Evolutionary conservation across 2,329 filamentous ascomycete genomes (phyloP).

Genomic region (Epichloe gansuensis): DNA sequence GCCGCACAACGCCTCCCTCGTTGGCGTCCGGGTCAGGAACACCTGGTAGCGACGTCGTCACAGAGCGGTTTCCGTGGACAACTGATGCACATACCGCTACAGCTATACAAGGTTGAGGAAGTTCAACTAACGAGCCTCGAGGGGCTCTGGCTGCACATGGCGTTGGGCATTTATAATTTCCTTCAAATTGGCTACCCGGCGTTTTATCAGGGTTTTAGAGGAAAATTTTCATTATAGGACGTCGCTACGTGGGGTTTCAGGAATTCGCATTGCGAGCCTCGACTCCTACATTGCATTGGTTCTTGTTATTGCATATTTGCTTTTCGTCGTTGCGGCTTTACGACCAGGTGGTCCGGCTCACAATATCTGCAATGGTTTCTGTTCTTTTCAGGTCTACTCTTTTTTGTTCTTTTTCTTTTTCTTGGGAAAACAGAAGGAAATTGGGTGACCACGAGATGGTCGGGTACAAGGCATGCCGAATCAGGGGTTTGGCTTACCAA

Average conservation of each 20-base stretch:
- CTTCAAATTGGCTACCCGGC: not conserved
- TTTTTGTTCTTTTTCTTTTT: not conserved
- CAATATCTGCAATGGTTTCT: not conserved
- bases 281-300: not conserved
- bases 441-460: not conserved
- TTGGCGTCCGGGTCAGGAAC: slow-evolving; percentile 37
- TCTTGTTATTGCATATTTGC: not conserved
- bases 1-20: slow-evolving; percentile 30
- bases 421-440: not conserved
- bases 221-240: not conserved
- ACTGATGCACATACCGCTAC: slow-evolving; percentile 36
- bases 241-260: not conserved
- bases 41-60: slow-evolving; percentile 26
- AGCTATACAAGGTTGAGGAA: slow-evolving; percentile 30
- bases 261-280: not conserved
- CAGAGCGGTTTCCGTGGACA: slow-evolving; percentile 35
- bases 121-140: too few relatives aligned
- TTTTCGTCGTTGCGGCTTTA: slow-evolving; percentile 8
- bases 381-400: not conserved
- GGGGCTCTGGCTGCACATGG: not conserved
- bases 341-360: slow-evolving; percentile 11
- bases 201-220: not conserved
- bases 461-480: not conserved
- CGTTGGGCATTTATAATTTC: too few relatives aligned
- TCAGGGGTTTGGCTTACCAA: not conserved